Percentiles rank a stretch among this genome's conserved stretches.
Evolutionary conservation across 345 rosid genomes (phyloP).

Genomic region (Erodium maritimum): DNA sequence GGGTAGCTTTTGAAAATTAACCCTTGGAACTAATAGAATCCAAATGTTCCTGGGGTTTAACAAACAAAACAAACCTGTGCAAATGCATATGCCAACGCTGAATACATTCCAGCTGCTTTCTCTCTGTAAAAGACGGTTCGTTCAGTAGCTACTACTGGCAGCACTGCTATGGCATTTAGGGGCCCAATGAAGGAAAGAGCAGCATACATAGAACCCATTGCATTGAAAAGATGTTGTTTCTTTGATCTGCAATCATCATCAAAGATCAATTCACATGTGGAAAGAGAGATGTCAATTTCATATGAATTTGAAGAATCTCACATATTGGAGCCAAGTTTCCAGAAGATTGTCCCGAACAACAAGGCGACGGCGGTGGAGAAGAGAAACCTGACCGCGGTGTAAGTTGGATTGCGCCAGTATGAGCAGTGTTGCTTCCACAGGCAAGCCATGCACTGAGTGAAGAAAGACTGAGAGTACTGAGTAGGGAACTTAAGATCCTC

Average conservation of each 20-base stretch:
- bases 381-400: conserved; percentile 56
- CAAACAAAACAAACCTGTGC: conserved; percentile 25
- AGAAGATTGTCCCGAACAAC: conserved; percentile 57
- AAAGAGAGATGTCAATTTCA: too few species aligned
- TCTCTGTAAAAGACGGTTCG: conserved; percentile 71
- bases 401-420: too few species aligned
- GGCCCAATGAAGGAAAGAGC: conserved; percentile 59
- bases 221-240: conserved; percentile 41
- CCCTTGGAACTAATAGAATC: too few species aligned
- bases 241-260: conserved; percentile 16
- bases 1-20: too few species aligned
- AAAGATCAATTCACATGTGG: too few species aligned
- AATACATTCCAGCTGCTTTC: too few species aligned
- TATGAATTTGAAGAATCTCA: conserved; percentile 15
- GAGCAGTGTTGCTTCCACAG: conserved; percentile 63
- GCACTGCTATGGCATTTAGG: conserved; percentile 45
- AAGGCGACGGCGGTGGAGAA: conserved; percentile 40
- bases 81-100: conserved; percentile 53
- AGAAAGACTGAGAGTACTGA: conserved; percentile 40
- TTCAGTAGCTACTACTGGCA: conserved; percentile 57
- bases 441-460: conserved; percentile 48
- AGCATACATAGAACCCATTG: too few species aligned
- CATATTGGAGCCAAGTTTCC: conserved; percentile 60
- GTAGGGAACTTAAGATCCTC: conserved; percentile 45
- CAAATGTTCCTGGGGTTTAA: too few species aligned